Percentiles rank a stretch among this genome's conserved stretches.
phyloP scores from a whole-genome alignment of 306 rosid species.

The Cicer cuneatum region DNA sequence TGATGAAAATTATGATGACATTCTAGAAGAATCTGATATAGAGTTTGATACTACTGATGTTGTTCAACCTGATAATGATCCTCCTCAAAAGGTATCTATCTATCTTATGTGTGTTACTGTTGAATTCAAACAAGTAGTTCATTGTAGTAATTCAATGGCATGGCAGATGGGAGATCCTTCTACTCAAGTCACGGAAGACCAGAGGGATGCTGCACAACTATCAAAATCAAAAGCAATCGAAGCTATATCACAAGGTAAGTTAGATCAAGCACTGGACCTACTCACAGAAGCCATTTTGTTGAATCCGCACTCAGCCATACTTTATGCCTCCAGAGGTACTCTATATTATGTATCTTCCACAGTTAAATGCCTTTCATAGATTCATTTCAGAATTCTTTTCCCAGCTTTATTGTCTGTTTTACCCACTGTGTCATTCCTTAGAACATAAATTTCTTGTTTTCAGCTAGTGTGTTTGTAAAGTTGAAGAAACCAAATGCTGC shows the following conservation, averaged over 20 bases:
- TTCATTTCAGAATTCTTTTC: too few relatives aligned
- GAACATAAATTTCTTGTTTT: slow-evolving; percentile 44
- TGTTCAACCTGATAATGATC: slow-evolving; percentile 75
- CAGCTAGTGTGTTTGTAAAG: slow-evolving; percentile 72
- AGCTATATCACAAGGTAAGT: slow-evolving; percentile 63
- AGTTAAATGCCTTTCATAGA: not conserved
- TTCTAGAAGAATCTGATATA: slow-evolving; percentile 80
- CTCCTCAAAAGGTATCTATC: slow-evolving; percentile 72
- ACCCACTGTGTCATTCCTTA: slow-evolving; percentile 28
- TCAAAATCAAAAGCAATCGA: slow-evolving; percentile 68
- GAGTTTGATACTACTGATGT: slow-evolving; percentile 71
- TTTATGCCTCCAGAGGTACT: slow-evolving; percentile 82
- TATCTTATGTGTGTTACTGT: not conserved
- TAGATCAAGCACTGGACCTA: slow-evolving; percentile 72
- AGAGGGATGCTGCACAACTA: slow-evolving; percentile 67
- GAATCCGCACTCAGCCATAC: slow-evolving; percentile 81
- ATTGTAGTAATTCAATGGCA: not conserved
- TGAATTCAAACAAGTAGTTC: not conserved
- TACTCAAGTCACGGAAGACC: slow-evolving; percentile 68
- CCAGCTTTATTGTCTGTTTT: slow-evolving; percentile 15
- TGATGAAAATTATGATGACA: slow-evolving; percentile 51
- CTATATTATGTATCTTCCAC: not conserved
- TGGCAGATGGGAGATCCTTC: slow-evolving; percentile 74
- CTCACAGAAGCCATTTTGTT: slow-evolving; percentile 79
- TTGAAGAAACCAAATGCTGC: slow-evolving; percentile 89